Conservation (phyloP, 805 yeast species). For the Nakazawaea wickerhamii region DNA sequence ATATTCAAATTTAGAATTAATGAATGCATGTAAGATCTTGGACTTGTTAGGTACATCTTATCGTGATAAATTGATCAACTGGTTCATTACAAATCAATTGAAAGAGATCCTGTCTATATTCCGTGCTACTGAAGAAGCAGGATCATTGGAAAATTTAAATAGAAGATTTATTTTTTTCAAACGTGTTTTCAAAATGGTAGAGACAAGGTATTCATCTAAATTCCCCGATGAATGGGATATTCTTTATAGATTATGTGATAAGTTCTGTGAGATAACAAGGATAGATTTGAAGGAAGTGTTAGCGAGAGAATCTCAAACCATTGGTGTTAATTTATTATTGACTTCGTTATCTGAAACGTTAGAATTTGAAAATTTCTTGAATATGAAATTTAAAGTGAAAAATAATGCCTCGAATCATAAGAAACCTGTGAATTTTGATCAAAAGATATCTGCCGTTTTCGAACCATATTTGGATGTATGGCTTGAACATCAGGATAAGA, state of each 20-base stretch:
- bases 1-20: constrained; percentile 29
- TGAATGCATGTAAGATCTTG: constrained; percentile 67
- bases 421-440: constrained; percentile 26
- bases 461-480: constrained; percentile 83
- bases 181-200: constrained; percentile 57
- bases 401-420: constrained; percentile 21
- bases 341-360: constrained; percentile 68
- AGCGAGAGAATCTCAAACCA: constrained; percentile 32
- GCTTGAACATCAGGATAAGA: constrained; percentile 78
- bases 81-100: constrained; percentile 68
- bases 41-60: constrained; percentile 57
- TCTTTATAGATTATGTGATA: constrained; percentile 49
- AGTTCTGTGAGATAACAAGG: constrained; percentile 65
- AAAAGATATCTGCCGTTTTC: constrained; percentile 57
- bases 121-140: constrained; percentile 83
- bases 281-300: constrained; percentile 58
- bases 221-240: constrained; percentile 78
- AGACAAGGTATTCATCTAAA: constrained; percentile 40
- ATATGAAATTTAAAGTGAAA: constrained; percentile 49
- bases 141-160: constrained; percentile 80
- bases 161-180: constrained; percentile 80
- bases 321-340: constrained; percentile 61
- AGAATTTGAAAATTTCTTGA: constrained; percentile 76
- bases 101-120: constrained; percentile 75
- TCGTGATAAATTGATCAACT: constrained; percentile 54